Conservation (phyloP, 1,284 basidiomycete species). For the Waitea zeae region DNA sequence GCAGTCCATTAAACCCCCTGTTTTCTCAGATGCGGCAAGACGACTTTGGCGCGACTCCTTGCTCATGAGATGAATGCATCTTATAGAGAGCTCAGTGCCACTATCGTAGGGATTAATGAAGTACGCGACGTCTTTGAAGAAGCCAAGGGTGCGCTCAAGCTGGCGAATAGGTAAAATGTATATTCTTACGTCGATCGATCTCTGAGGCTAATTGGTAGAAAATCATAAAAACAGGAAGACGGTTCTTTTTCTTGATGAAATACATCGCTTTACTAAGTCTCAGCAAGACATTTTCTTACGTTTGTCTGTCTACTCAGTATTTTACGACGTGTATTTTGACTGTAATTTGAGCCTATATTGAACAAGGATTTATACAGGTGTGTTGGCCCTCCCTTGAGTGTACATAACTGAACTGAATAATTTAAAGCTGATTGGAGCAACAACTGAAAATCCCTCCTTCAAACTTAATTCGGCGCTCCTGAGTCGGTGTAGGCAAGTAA, state of each 20-base stretch:
- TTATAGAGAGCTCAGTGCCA: constrained; percentile 67
- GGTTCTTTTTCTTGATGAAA: constrained; percentile 72
- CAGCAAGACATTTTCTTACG: constrained; percentile 40
- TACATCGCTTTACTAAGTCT: constrained; percentile 76
- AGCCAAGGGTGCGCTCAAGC: constrained; percentile 49
- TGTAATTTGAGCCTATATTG: constrained; percentile 67
- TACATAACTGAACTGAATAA: not conserved
- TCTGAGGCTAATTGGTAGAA: not conserved
- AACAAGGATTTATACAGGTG: constrained; percentile 63
- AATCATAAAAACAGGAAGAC: constrained; percentile 34
- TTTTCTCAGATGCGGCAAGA: constrained; percentile 59
- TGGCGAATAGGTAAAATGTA: not conserved
- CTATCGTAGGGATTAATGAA: constrained; percentile 59
- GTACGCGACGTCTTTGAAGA: constrained; percentile 73
- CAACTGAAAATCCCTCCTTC: constrained; percentile 89
- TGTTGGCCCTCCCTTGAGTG: not conserved
- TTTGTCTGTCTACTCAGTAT: not conserved
- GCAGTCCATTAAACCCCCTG: not conserved
- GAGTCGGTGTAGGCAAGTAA: constrained; percentile 59
- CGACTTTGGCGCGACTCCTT: constrained; percentile 60
- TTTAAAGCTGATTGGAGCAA: constrained; percentile 63
- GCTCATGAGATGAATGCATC: constrained; percentile 40
- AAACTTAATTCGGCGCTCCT: constrained; percentile 64
- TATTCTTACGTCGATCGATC: not conserved
- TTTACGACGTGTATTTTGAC: no score